Conservation (phyloP, 768 basidiomycete species). For the Obba rivulosa region DNA sequence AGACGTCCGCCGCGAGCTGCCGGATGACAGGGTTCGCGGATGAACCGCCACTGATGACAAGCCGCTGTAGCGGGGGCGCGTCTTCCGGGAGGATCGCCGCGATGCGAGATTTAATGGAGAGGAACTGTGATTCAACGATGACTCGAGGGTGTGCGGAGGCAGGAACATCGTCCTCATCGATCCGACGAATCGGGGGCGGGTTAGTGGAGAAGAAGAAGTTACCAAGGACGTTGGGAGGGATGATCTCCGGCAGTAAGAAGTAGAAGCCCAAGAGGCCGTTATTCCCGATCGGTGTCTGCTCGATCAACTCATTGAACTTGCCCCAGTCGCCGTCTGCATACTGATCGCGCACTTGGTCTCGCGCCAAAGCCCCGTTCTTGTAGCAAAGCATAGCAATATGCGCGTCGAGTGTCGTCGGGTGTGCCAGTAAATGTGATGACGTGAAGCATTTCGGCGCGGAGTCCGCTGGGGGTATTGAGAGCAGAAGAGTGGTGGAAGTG, state of each 20-base stretch:
- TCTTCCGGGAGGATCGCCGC: slow-evolving; percentile 58
- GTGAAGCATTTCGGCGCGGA: slow-evolving; percentile 64
- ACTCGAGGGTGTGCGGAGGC: slow-evolving; percentile 57
- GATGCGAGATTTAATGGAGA: slow-evolving; percentile 73
- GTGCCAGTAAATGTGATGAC: slow-evolving; percentile 68
- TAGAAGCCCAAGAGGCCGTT: slow-evolving; percentile 65
- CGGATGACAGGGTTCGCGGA: slow-evolving; percentile 68
- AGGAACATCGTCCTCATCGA: slow-evolving; percentile 31
- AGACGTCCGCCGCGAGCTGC: slow-evolving; percentile 74
- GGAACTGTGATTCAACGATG: slow-evolving; percentile 79
- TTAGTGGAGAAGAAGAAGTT: slow-evolving; percentile 53
- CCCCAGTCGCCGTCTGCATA: slow-evolving; percentile 61
- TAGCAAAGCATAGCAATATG: slow-evolving; percentile 92
- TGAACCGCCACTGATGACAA: slow-evolving; percentile 77
- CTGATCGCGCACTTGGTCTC: slow-evolving; percentile 68
- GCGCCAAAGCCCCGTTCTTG: slow-evolving; percentile 81
- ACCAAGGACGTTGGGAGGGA: slow-evolving; percentile 74
- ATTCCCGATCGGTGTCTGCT: slow-evolving; percentile 49
- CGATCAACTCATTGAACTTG: slow-evolving; percentile 62
- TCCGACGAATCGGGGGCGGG: slow-evolving; percentile 11
- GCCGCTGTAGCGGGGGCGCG: slow-evolving; percentile 50
- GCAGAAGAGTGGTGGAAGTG: slow-evolving; percentile 82
- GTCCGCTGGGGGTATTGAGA: slow-evolving; percentile 65
- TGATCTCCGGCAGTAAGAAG: slow-evolving; percentile 84
- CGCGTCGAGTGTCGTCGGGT: slow-evolving; percentile 54